Evolutionary conservation across 169 alveolate genomes (phyloP), one percentile per base, ranked within the genome.

Genomic region (Cystoisospora suis): DNA sequence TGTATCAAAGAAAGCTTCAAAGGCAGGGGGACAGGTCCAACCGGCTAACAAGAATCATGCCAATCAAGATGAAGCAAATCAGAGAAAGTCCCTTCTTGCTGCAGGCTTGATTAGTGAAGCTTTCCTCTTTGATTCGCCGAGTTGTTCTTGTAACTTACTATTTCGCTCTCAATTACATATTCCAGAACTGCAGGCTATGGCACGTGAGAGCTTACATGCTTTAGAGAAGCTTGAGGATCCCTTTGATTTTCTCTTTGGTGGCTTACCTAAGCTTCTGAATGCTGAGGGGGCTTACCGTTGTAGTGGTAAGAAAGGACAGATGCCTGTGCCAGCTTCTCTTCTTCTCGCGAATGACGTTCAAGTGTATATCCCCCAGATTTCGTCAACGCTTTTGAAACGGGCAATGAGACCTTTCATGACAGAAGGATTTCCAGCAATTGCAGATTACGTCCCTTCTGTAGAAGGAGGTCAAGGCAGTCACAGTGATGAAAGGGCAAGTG

Each of bases 151-250:
- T 80, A 89, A 89, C 87, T 59, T 89, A 36, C 49, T 89, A 45
- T 89, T 89, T 89, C 56, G 93, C 23, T 56, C 83, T 42, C 90
- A 81, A 45, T 69, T 89, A 81, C 93, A 89, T 42, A 49, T 89
- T 15, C 86, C 81, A 69, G 93, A 89, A 87, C 93, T 89, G 86
- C 93, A 89, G 58, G 87, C 80, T 56, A 86, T 75, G 65, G 93
- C 93, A 6, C 89, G 87, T 38, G 47, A 79, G 80, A 89, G 90
- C 70, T 49, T 89, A 87, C 49, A 72, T 40, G 87, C 90, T 27
- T 36, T 89, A 86, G 79, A 89, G 53, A 12, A 56, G 27, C 90
- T 69, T 47, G 86, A 61, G 2, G 93, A 89, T n/a, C 90, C 93
- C 1, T 89, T 80, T 44, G 29, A 53, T 36, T 65, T 56, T 23